phyloP scores from a whole-genome alignment of 1,284 basidiomycete genomes.

The Tilletia indica region DNA sequence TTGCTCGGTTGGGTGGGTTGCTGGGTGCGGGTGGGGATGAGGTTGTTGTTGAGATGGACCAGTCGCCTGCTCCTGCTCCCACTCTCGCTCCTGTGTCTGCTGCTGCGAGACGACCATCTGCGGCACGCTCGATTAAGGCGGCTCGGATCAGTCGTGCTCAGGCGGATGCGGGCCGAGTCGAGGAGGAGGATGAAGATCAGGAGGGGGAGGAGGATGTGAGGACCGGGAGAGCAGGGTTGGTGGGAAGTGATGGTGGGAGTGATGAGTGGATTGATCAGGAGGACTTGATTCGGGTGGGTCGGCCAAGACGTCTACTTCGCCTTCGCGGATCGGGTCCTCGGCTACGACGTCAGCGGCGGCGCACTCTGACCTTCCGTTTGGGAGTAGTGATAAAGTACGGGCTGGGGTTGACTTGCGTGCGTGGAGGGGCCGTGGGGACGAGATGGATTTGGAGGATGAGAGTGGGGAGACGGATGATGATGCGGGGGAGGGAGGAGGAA shows the following conservation, averaged over 20 bases:
- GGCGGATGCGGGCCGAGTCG: not conserved
- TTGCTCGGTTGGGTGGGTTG: not conserved
- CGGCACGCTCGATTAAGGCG: constrained; percentile 6
- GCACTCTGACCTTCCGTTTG: not conserved
- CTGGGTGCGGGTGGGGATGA: not conserved
- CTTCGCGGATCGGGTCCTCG: not conserved
- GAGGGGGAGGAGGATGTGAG: not conserved
- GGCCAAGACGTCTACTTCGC: not conserved
- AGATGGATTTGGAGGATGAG: constrained; percentile 4
- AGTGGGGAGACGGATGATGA: not conserved
- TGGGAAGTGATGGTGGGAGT: not conserved
- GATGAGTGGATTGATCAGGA: constrained; percentile 15
- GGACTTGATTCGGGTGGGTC: not conserved
- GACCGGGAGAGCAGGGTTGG: not conserved
- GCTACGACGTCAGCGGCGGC: not conserved
- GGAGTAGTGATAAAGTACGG: not conserved
- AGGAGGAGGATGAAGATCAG: not conserved
- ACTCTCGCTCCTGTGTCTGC: not conserved
- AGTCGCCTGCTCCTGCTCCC: constrained; percentile 7
- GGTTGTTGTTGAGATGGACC: constrained; percentile 16
- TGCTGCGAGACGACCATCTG: not conserved
- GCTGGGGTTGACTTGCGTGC: constrained; percentile 9
- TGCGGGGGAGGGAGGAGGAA: not conserved
- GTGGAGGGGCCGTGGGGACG: not conserved
- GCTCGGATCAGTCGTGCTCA: constrained; percentile 9